Conservation (phyloP, 148 eudicot species). For the Fallopia convolvulus region DNA sequence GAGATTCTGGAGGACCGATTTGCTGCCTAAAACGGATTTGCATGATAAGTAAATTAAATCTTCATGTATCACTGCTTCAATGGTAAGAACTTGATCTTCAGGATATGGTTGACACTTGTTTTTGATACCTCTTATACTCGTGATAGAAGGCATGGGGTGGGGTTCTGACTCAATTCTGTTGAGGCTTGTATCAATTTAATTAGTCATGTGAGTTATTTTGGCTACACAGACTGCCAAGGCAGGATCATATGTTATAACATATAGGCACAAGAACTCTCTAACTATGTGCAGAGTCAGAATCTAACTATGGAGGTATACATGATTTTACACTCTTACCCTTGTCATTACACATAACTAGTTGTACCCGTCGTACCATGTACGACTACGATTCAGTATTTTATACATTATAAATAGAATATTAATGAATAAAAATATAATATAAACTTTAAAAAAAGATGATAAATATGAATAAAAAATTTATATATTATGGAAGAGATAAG, state of each 20-base stretch:
- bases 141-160: neutral
- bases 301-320: neutral
- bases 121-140: neutral
- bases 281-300: neutral
- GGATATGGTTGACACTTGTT: neutral
- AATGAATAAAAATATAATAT: no score
- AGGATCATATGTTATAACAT: slow-evolving; percentile 2
- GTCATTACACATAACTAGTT: neutral
- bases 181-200: neutral
- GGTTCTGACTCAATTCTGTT: neutral
- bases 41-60: slow-evolving; percentile 46
- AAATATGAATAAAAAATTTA: no score
- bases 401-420: no score
- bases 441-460: no score
- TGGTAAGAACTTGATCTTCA: neutral
- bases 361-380: no score
- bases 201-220: slow-evolving; percentile 2
- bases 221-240: neutral
- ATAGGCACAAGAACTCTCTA: neutral
- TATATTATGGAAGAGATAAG: no score
- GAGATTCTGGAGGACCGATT: slow-evolving; percentile 65
- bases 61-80: neutral
- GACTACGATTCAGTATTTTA: no score
- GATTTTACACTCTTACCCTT: no score
- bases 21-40: slow-evolving; percentile 67